phyloP scores from a whole-genome alignment of 2,329 filamentous ascomycete species.

The Leptographium flavum region DNA sequence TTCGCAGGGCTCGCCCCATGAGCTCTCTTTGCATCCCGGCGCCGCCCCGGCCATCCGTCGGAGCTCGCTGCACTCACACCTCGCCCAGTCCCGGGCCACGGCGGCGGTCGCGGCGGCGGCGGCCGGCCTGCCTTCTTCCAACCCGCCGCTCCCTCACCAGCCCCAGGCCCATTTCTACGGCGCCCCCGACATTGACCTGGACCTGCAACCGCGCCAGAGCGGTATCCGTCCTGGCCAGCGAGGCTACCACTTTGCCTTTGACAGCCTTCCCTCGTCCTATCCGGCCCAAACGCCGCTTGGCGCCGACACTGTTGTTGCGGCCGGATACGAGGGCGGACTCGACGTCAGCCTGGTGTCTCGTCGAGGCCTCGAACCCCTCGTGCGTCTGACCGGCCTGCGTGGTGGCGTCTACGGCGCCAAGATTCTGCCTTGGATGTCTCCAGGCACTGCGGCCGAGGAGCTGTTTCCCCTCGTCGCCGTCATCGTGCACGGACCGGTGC shows the following conservation, averaged over 20 bases:
- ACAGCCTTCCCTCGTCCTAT: slow-evolving; percentile 43
- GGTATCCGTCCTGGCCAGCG: slow-evolving; percentile 49
- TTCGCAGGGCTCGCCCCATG: slow-evolving; percentile 16
- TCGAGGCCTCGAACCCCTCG: slow-evolving; percentile 54
- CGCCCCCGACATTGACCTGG: slow-evolving; percentile 56
- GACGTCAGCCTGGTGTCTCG: slow-evolving; percentile 63
- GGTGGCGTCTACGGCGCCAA: slow-evolving; percentile 74
- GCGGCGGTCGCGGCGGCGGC: slow-evolving; percentile 4
- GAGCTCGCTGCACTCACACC: slow-evolving; percentile 37
- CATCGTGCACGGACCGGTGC: slow-evolving; percentile 62
- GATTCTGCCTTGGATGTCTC: slow-evolving; percentile 55
- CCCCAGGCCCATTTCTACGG: slow-evolving; percentile 67
- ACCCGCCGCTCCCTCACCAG: slow-evolving; percentile 59
- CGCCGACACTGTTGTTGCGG: slow-evolving; percentile 52
- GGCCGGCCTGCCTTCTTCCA: slow-evolving; percentile 10
- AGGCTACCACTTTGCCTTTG: slow-evolving; percentile 72
- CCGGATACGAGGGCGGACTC: slow-evolving; percentile 68
- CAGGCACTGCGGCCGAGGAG: slow-evolving; percentile 32
- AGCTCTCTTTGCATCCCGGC: slow-evolving; percentile 23
- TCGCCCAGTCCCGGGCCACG: slow-evolving; percentile 28
- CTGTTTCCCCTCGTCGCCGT: slow-evolving; percentile 64
- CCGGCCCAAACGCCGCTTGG: slow-evolving; percentile 20
- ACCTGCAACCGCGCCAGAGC: slow-evolving; percentile 27
- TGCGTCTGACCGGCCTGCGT: slow-evolving; percentile 59
- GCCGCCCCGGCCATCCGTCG: slow-evolving; percentile 23